Percentiles rank a stretch among this genome's conserved stretches.
Conservation (phyloP, 2,329 filamentous ascomycete species). For the Xylariaceae sp. region DNA sequence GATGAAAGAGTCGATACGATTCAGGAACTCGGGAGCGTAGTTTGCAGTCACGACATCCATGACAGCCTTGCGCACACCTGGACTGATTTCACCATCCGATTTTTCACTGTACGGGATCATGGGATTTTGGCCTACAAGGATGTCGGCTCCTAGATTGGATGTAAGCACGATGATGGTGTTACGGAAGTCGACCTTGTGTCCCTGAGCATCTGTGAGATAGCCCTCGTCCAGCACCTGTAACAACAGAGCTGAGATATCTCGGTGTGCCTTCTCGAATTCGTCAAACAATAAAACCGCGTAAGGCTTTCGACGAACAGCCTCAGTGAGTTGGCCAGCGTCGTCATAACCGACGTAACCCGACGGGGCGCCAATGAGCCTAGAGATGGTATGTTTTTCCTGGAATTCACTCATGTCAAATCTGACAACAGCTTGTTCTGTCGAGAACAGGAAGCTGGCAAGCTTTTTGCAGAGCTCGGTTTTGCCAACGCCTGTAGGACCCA, state of each 20-base stretch:
- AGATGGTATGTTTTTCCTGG: slow-evolving; percentile 95
- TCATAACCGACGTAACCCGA: slow-evolving; percentile 97
- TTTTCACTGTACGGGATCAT: slow-evolving; percentile 61
- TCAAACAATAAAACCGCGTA: slow-evolving; percentile 95
- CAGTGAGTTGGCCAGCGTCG: slow-evolving; percentile 91
- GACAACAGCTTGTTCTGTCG: slow-evolving; percentile 83
- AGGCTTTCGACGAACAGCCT: slow-evolving; percentile 89
- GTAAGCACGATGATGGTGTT: slow-evolving; percentile 97
- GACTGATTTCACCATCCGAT: slow-evolving; percentile 64
- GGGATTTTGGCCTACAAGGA: slow-evolving; percentile 73
- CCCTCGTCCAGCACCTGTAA: slow-evolving; percentile 95
- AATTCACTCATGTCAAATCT: slow-evolving; percentile 98
- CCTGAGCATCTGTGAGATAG: slow-evolving; percentile 91
- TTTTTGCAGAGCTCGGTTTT: slow-evolving; percentile 98
- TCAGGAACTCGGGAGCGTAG: slow-evolving; percentile 91
- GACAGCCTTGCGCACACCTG: slow-evolving; percentile 70
- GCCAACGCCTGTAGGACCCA: slow-evolving; percentile 92
- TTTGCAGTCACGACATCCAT: slow-evolving; percentile 77
- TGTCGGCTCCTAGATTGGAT: slow-evolving; percentile 89
- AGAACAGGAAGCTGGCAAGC: slow-evolving; percentile 88
- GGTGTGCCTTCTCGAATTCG: slow-evolving; percentile 96
- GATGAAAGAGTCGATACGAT: slow-evolving; percentile 95
- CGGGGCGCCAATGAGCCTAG: slow-evolving; percentile 84
- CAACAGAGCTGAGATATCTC: slow-evolving; percentile 86
- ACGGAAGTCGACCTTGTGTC: slow-evolving; percentile 93